Evolutionary conservation across 73 alveolate species (phyloP).

Genomic region (Tetrahymena malaccensis): DNA sequence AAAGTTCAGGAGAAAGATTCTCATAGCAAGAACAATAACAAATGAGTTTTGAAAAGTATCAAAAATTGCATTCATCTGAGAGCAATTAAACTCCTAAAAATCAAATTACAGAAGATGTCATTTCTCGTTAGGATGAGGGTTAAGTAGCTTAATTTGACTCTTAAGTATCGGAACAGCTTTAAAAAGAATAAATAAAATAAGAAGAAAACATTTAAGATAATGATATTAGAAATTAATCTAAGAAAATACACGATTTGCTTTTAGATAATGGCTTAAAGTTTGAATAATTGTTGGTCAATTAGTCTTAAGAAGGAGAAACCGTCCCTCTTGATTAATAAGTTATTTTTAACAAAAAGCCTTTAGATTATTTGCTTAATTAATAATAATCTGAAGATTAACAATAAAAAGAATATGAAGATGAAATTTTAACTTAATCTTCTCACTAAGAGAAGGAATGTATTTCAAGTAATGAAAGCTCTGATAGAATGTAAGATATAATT

Average conservation of each 20-base stretch:
- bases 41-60: background rate
- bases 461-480: background rate
- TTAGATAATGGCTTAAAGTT: background rate
- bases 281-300: background rate
- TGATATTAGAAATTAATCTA: background rate
- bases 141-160: background rate
- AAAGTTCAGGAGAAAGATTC: background rate
- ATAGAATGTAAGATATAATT: background rate
- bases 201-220: background rate
- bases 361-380: background rate
- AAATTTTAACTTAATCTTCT: background rate
- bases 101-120: background rate
- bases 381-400: background rate
- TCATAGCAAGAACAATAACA: background rate
- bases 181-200: too few relatives aligned
- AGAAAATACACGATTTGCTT: background rate
- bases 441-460: background rate
- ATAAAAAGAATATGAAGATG: background rate
- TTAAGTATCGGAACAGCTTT: background rate
- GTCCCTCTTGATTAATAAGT: background rate
- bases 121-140: background rate
- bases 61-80: background rate
- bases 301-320: background rate
- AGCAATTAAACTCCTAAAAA: background rate
- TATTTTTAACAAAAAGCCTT: background rate